These are phyloP conservation scores for Cryptococcus amylolentus DNA, from an alignment of 1,284 basidiomycete genomes.

Conservation along the genomic window DNA sequence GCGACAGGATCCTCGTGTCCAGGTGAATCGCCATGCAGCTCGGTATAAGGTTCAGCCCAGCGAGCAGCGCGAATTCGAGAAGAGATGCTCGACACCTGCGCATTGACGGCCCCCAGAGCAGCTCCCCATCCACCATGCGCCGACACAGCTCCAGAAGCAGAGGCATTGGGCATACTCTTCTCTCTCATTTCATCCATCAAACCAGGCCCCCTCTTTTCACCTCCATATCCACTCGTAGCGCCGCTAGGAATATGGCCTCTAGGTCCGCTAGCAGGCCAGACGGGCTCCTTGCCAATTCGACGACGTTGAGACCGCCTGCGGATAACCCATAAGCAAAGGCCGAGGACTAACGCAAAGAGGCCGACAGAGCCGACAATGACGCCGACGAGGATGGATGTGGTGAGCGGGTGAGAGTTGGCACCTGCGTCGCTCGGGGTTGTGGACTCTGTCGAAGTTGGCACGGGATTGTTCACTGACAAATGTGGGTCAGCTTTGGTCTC, in stretches of 20 bases:
- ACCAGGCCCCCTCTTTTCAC: slow-evolving; percentile 26
- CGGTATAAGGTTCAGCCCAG: slow-evolving; percentile 20
- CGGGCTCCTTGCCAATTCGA: background rate
- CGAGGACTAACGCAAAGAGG: slow-evolving; percentile 8
- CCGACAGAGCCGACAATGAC: slow-evolving; percentile 17
- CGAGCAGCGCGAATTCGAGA: slow-evolving; percentile 9
- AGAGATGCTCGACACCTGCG: slow-evolving; percentile 20
- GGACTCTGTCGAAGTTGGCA: background rate
- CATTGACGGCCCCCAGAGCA: slow-evolving; percentile 23
- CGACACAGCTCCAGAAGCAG: background rate
- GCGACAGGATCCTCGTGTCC: background rate
- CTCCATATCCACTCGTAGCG: slow-evolving; percentile 17
- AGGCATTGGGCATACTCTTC: background rate
- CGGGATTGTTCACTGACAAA: background rate
- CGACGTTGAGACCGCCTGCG: slow-evolving; percentile 9
- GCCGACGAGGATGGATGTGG: slow-evolving; percentile 14
- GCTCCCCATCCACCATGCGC: slow-evolving; percentile 15
- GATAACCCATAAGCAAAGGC: slow-evolving; percentile 12
- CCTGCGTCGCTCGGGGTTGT: slow-evolving; percentile 11
- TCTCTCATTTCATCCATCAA: slow-evolving; percentile 16
- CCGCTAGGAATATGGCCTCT: slow-evolving; percentile 2
- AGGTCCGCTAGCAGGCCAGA: slow-evolving; percentile 9
- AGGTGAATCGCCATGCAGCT: slow-evolving; percentile 14
- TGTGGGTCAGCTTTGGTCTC: background rate
- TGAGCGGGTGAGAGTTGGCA: slow-evolving; percentile 15